These are phyloP conservation scores for Globisporangium yorkense DNA, from an alignment of 352 stramenopile species.

Conservation along the genomic window DNA sequence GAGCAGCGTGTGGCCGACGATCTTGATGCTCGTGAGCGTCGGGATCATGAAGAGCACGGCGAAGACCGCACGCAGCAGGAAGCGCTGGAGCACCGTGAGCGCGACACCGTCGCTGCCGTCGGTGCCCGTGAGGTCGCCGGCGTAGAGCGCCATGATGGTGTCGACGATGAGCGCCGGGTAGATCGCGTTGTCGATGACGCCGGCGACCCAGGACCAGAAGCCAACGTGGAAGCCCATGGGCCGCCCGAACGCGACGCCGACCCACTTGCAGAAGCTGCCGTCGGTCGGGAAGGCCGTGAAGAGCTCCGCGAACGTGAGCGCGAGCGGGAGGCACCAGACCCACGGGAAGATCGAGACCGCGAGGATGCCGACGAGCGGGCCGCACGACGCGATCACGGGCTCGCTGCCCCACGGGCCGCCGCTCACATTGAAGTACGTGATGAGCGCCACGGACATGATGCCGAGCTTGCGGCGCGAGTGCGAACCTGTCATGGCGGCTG, in stretches of 20 bases:
- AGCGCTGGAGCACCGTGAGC: constrained; percentile 23
- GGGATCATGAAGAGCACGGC: constrained; percentile 69
- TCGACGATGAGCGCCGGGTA: constrained; percentile 82
- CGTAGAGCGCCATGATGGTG: constrained; percentile 38
- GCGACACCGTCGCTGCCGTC: constrained; percentile 6
- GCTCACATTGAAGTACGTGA: constrained; percentile 79
- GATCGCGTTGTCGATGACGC: constrained; percentile 83
- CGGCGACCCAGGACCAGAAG: constrained; percentile 78
- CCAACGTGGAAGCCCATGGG: constrained; percentile 85
- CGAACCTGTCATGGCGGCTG: constrained; percentile 38
- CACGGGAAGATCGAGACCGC: constrained; percentile 62
- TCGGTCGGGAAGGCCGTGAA: constrained; percentile 80
- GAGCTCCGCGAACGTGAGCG: constrained; percentile 68
- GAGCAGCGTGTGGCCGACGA: constrained; percentile 58
- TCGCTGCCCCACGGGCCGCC: constrained; percentile 66
- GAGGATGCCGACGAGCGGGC: constrained; percentile 58
- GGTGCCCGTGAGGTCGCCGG: constrained; percentile 18
- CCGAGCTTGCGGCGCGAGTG: constrained; percentile 61
- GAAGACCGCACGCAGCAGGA: constrained; percentile 41
- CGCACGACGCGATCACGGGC: constrained; percentile 52
- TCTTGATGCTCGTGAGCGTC: constrained; percentile 62
- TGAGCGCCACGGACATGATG: constrained; percentile 64
- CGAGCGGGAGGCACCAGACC: constrained; percentile 66
- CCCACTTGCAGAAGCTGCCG: constrained; percentile 77
- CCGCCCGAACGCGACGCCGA: constrained; percentile 68